phyloP scores from a whole-genome alignment of 2,329 filamentous ascomycete genomes.

The Neospermospora avenae region DNA sequence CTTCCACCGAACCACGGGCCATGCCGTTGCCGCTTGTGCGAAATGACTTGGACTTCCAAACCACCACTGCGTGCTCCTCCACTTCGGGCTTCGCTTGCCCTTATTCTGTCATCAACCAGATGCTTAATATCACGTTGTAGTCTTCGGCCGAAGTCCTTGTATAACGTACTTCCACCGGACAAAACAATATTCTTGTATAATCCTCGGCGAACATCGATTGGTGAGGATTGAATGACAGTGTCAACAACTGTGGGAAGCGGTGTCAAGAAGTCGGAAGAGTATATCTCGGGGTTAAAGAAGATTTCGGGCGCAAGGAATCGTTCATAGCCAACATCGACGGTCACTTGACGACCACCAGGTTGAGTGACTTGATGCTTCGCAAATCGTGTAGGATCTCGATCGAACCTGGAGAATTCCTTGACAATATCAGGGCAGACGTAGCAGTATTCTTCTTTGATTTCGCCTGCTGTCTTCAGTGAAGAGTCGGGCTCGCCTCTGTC shows the following conservation, averaged over 20 bases:
- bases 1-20: slow-evolving; percentile 98
- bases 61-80: slow-evolving; percentile 88
- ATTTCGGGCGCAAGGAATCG: slow-evolving; percentile 97
- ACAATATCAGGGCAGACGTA: slow-evolving; percentile 99
- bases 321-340: slow-evolving; percentile 94
- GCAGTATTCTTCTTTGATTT: slow-evolving; percentile 98
- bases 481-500: slow-evolving; percentile 96
- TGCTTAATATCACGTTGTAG: slow-evolving; percentile 97
- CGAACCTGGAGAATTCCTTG: slow-evolving; percentile 94
- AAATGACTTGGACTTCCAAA: slow-evolving; percentile 93
- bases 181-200: slow-evolving; percentile 99
- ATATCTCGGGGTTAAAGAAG: slow-evolving; percentile 99
- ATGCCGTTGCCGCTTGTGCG: slow-evolving; percentile 95
- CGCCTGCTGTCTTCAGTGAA: slow-evolving; percentile 93
- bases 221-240: slow-evolving; percentile 93
- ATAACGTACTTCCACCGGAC: slow-evolving; percentile 93
- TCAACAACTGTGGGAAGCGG: slow-evolving; percentile 93
- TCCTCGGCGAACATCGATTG: slow-evolving; percentile 93
- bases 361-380: slow-evolving; percentile 84
- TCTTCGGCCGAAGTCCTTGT: slow-evolving; percentile 96
- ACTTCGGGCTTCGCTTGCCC: slow-evolving; percentile 85
- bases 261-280: slow-evolving; percentile 97
- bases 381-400: slow-evolving; percentile 88
- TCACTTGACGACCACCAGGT: slow-evolving; percentile 78
- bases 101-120: slow-evolving; percentile 88